phyloP scores from a whole-genome alignment of 495 filamentous ascomycete species.

The Annulohypoxylon stygium region DNA sequence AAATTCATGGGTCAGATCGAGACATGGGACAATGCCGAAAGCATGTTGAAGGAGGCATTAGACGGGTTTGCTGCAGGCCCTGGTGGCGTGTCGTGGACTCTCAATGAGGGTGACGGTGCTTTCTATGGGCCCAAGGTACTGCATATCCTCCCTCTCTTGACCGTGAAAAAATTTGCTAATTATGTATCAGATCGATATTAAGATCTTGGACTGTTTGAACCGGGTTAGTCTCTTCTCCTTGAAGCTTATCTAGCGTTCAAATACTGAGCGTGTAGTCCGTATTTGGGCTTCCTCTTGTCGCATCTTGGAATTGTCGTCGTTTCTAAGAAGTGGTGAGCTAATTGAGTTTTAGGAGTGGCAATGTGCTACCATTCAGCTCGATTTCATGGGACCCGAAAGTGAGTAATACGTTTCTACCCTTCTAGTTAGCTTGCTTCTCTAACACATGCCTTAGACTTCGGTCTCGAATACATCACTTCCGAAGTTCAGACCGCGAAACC shows the following conservation, averaged over 20 bases:
- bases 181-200: slow-evolving; percentile 81
- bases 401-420: neutral
- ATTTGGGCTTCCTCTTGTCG: neutral
- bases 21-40: slow-evolving; percentile 90
- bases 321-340: neutral
- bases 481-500: slow-evolving; percentile 49
- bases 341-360: slow-evolving; percentile 72
- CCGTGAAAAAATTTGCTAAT: slow-evolving; percentile 4
- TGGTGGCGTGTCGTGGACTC: slow-evolving; percentile 80
- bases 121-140: slow-evolving; percentile 86
- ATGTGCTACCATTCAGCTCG: slow-evolving; percentile 97
- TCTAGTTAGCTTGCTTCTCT: neutral
- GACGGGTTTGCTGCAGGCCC: slow-evolving; percentile 74
- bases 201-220: slow-evolving; percentile 78
- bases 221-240: slow-evolving; percentile 47
- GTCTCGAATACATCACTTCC: slow-evolving; percentile 83
- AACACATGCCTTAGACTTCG: slow-evolving; percentile 62
- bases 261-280: neutral
- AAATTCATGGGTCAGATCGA: slow-evolving; percentile 88
- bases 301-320: neutral
- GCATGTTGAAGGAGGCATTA: slow-evolving; percentile 79
- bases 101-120: slow-evolving; percentile 94
- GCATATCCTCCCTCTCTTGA: neutral
- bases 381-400: slow-evolving; percentile 74
- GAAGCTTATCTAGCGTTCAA: neutral